phyloP scores from a whole-genome alignment of 2,329 filamentous ascomycete genomes.

The Botrytis sinoallii region DNA sequence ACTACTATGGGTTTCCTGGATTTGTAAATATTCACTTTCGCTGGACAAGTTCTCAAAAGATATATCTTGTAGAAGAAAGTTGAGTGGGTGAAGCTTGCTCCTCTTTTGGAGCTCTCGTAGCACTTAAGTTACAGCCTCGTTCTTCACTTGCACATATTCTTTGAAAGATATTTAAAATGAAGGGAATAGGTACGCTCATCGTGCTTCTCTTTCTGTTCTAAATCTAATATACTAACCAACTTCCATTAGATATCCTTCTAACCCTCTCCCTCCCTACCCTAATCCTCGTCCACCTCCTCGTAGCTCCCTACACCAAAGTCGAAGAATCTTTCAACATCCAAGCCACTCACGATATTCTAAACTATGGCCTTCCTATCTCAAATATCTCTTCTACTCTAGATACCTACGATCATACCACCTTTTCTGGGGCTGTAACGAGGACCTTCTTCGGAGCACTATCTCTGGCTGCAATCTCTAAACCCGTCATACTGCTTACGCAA shows the following conservation, averaged over 20 bases:
- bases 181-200: constrained; percentile 28
- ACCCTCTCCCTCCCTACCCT: constrained; percentile 58
- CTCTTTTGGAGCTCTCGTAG: not conserved
- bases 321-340: constrained; percentile 99
- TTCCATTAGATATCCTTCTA: constrained; percentile 45
- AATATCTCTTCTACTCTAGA: constrained; percentile 53
- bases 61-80: not conserved
- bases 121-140: not conserved
- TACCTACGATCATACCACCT: constrained; percentile 85
- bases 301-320: constrained; percentile 91
- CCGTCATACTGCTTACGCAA: constrained; percentile 56
- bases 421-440: constrained; percentile 86
- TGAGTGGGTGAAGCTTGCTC: constrained; percentile 3
- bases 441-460: constrained; percentile 82
- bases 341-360: constrained; percentile 83
- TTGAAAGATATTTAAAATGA: constrained; percentile 28
- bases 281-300: constrained; percentile 65
- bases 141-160: not conserved
- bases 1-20: not conserved
- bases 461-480: constrained; percentile 69
- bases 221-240: constrained; percentile 6
- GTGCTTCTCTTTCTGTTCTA: not conserved
- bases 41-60: not conserved
- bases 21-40: not conserved
- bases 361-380: constrained; percentile 68